Conservation (phyloP, 352 stramenopile genomes). For the Phytophthora pseudosyringae region DNA sequence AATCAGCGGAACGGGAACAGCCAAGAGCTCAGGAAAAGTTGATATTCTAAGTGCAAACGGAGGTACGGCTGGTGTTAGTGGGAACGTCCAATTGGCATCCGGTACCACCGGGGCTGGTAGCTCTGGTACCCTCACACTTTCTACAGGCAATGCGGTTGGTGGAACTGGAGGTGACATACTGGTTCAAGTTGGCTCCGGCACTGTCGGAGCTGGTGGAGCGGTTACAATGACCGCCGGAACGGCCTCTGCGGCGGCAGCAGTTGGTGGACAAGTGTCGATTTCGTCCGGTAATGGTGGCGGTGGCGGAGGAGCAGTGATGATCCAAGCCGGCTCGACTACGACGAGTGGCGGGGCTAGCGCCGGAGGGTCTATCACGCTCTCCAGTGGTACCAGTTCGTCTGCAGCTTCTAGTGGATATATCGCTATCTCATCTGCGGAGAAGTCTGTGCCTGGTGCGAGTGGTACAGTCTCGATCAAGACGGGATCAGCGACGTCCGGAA, state of each 20-base stretch:
- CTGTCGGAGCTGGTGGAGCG: slow-evolving; percentile 45
- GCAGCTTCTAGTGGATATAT: slow-evolving; percentile 41
- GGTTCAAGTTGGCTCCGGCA: slow-evolving; percentile 50
- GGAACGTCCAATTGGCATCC: slow-evolving; percentile 48
- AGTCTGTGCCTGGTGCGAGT: slow-evolving; percentile 38
- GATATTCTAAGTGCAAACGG: slow-evolving; percentile 43
- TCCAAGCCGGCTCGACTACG: slow-evolving; percentile 32
- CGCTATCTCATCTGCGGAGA: slow-evolving; percentile 38
- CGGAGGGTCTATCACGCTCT: slow-evolving; percentile 46
- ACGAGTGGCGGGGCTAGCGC: slow-evolving; percentile 25
- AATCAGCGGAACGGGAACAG: slow-evolving; percentile 37
- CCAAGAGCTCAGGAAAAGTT: slow-evolving; percentile 56
- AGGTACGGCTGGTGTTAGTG: slow-evolving; percentile 50
- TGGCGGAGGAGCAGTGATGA: slow-evolving; percentile 35
- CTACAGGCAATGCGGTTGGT: slow-evolving; percentile 48
- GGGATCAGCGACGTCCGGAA: slow-evolving; percentile 37
- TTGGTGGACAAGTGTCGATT: slow-evolving; percentile 37
- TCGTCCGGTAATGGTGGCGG: slow-evolving; percentile 41
- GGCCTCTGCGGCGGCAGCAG: slow-evolving; percentile 26
- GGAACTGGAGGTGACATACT: slow-evolving; percentile 55
- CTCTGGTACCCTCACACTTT: slow-evolving; percentile 53
- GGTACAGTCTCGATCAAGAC: slow-evolving; percentile 40
- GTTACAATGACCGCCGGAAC: slow-evolving; percentile 45
- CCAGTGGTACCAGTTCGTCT: slow-evolving; percentile 44
- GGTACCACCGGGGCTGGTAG: slow-evolving; percentile 52